Evolutionary conservation across 2,329 filamentous ascomycete genomes (phyloP).

Genomic region (Trichoderma endophyticum): DNA sequence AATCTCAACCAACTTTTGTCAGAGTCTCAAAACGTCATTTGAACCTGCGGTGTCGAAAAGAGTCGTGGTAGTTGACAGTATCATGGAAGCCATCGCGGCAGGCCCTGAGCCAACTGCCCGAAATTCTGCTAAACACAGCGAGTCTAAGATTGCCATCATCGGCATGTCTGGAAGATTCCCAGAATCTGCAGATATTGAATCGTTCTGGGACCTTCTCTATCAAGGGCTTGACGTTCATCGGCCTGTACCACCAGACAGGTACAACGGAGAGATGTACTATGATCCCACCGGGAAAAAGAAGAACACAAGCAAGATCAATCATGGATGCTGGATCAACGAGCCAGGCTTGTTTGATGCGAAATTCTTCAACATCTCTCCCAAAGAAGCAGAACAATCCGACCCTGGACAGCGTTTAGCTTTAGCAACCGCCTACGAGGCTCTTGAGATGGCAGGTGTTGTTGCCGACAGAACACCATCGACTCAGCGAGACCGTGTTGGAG

Average conservation of each 20-base stretch:
- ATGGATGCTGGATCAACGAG: slow-evolving; percentile 67
- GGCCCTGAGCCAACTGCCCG: background rate
- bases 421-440: slow-evolving; percentile 72
- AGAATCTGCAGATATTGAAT: slow-evolving; percentile 38
- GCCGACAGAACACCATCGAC: slow-evolving; percentile 43
- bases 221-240: slow-evolving; percentile 65
- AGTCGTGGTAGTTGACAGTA: background rate
- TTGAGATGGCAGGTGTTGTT: slow-evolving; percentile 52
- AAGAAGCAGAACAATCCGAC: slow-evolving; percentile 72
- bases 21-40: background rate
- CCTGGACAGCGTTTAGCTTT: slow-evolving; percentile 73
- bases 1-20: background rate
- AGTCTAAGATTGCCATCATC: slow-evolving; percentile 73
- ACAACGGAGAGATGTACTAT: slow-evolving; percentile 64
- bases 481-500: slow-evolving; percentile 56
- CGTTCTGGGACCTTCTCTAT: slow-evolving; percentile 63
- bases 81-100: background rate
- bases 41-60: background rate
- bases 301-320: slow-evolving; percentile 68
- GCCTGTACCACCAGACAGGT: slow-evolving; percentile 60
- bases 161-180: slow-evolving; percentile 53
- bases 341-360: slow-evolving; percentile 71
- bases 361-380: slow-evolving; percentile 82
- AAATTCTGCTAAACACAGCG: background rate
- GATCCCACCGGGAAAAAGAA: slow-evolving; percentile 65